Conservation (phyloP, 2,329 filamentous ascomycete species). For the Penicillium occitanis region DNA sequence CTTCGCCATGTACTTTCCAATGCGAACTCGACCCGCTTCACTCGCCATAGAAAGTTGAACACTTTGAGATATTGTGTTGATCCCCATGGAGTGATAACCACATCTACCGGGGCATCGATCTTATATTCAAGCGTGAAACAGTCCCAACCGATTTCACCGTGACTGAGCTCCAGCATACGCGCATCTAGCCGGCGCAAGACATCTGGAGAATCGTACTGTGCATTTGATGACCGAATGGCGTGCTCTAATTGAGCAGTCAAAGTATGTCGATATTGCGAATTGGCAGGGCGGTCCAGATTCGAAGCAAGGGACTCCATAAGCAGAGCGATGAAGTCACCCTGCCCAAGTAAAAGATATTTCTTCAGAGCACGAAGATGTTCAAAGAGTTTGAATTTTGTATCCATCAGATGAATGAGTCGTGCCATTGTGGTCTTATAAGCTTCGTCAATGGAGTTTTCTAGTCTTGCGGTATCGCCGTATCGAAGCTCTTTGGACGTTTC, state of each 20-base stretch:
- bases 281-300: constrained; percentile 92
- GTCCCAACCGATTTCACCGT: constrained; percentile 98
- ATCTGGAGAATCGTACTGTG: constrained; percentile 90
- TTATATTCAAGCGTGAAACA: constrained; percentile 99
- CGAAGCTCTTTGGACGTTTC: constrained; percentile 85
- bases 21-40: constrained; percentile 96
- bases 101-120: constrained; percentile 92
- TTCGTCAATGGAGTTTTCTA: constrained; percentile 92
- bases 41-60: constrained; percentile 98
- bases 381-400: constrained; percentile 89
- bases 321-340: constrained; percentile 94
- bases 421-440: constrained; percentile 99
- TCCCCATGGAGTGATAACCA: constrained; percentile 94
- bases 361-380: constrained; percentile 90
- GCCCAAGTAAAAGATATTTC: constrained; percentile 88
- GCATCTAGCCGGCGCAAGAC: constrained; percentile 89
- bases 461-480: constrained; percentile 88
- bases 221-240: constrained; percentile 94
- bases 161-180: constrained; percentile 95
- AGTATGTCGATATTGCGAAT: constrained; percentile 93
- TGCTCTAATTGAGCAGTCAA: constrained; percentile 97
- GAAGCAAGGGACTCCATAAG: constrained; percentile 94
- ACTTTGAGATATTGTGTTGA: constrained; percentile 97
- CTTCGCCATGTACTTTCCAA: constrained; percentile 88
- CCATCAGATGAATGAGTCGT: constrained; percentile 88